Base-by-base conservation (phyloP, 345 rosid genomes). In the Diplotaxis tenuifolia region DNA sequence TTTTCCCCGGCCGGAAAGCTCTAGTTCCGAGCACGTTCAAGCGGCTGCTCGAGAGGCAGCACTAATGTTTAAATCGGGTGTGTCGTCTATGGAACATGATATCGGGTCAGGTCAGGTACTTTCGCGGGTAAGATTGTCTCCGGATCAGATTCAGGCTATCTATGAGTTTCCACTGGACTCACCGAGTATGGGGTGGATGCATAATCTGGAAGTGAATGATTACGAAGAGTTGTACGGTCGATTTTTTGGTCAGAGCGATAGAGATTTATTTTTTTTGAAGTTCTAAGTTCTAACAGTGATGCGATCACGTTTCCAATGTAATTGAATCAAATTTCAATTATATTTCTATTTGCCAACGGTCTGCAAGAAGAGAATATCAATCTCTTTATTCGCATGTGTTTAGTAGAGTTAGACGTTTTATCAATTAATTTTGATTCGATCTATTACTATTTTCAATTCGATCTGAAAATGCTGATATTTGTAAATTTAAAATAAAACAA, bases 151-250 rank as follows among this genome's bases (percentile, higher is more conserved):
- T 62, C 93, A 89, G 65, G 95, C 95, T 4, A 94, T 89, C 29
- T 89, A 87, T 47, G 96, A 91, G 71, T 84, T 82, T 2, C 92
- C 96, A 7, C 23, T 90, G 79, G 96, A 90, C 72, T 90, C 96
- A 3, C 97, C 97, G 2, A 83, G 82, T 63, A 84, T 79, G 87
- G 87, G 96, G 80, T 76, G 75, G 75, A 76, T 76, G 79, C 75
- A 77, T 10, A 67, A 71, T 20, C 49, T 77, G 47, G 75, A 77
- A 34, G 80, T 77, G 47, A 28, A 6, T 65, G 76, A 77, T 36
- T 77, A 77, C 0, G 80, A 77, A 58, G 72, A 77, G 34, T 56
- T 77, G 16, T 77, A 77, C 47, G 72, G 76, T 22, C 34, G 27
- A 0, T 49, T 45, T 19, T 77, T 76, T 76, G 80, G 80, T 63